Conservation (phyloP, 345 rosid species). For the Populus ilicifolia region DNA sequence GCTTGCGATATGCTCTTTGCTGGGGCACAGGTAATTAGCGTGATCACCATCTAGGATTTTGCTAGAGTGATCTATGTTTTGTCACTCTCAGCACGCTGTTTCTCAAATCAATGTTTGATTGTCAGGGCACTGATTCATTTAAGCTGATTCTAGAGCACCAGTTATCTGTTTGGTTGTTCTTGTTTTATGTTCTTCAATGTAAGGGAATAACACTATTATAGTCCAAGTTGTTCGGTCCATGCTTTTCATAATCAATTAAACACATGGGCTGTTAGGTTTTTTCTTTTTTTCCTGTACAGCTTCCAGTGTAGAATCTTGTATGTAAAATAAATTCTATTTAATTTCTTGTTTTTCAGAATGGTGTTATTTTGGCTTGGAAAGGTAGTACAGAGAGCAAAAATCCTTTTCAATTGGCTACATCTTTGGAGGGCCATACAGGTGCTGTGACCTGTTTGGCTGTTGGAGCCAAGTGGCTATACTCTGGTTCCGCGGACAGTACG, state of each 20-base stretch:
- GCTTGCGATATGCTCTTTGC: constrained; percentile 48
- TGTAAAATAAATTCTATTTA: not conserved
- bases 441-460: constrained; percentile 37
- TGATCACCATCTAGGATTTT: too few species aligned
- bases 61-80: too few species aligned
- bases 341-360: constrained; percentile 34
- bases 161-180: too few species aligned
- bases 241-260: too few species aligned
- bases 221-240: too few species aligned
- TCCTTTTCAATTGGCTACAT: constrained; percentile 32
- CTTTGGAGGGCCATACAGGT: constrained; percentile 36
- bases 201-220: not conserved
- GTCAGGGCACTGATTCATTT: not conserved
- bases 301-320: not conserved
- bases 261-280: too few species aligned
- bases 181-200: not conserved
- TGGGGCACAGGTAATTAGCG: constrained; percentile 49
- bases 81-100: too few species aligned
- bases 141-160: not conserved
- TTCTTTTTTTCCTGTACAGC: too few species aligned
- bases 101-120: not conserved
- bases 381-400: constrained; percentile 25
- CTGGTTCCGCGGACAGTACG: constrained; percentile 45
- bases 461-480: constrained; percentile 35
- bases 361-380: constrained; percentile 49